Evolutionary conservation across 2,329 filamentous ascomycete species (phyloP).

Genomic region (Hypomyces rosellus): DNA sequence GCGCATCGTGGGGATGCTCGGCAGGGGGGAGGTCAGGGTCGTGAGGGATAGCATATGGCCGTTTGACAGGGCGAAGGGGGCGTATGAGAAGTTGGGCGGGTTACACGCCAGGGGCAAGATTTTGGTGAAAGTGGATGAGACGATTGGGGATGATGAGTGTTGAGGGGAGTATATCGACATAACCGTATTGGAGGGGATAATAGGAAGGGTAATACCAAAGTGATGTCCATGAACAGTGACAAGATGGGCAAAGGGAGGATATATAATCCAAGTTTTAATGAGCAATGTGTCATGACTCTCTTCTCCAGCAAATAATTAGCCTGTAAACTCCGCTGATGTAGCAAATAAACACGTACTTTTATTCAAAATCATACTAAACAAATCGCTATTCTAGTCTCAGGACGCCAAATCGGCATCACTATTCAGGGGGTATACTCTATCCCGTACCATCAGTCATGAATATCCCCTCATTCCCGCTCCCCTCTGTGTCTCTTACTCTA

Average conservation of each 20-base stretch:
- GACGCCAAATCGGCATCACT: too few species aligned
- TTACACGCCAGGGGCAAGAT: conserved; percentile 33
- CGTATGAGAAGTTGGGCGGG: conserved; percentile 28
- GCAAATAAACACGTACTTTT: neutral
- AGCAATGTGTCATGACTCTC: neutral
- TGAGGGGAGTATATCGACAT: conserved; percentile 2
- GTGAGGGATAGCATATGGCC: conserved; percentile 32
- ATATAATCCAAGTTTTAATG: neutral
- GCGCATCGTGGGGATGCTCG: conserved; percentile 27
- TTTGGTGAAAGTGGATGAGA: conserved; percentile 26
- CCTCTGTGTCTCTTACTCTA: neutral
- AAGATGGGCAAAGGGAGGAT: neutral
- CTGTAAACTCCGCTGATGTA: neutral
- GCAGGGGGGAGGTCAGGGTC: conserved; percentile 27
- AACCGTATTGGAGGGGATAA: too few species aligned
- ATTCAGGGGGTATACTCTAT: too few species aligned
- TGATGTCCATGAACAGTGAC: too few species aligned
- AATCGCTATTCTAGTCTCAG: too few species aligned
- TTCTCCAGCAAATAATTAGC: neutral
- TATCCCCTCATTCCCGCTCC: too few species aligned
- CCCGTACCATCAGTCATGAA: too few species aligned
- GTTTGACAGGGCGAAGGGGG: conserved; percentile 31
- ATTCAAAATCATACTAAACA: neutral
- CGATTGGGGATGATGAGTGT: conserved; percentile 19
- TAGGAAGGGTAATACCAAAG: too few species aligned